These are phyloP conservation scores for Pholiota microspora DNA, from an alignment of 768 basidiomycete genomes.

Conservation along the genomic window DNA sequence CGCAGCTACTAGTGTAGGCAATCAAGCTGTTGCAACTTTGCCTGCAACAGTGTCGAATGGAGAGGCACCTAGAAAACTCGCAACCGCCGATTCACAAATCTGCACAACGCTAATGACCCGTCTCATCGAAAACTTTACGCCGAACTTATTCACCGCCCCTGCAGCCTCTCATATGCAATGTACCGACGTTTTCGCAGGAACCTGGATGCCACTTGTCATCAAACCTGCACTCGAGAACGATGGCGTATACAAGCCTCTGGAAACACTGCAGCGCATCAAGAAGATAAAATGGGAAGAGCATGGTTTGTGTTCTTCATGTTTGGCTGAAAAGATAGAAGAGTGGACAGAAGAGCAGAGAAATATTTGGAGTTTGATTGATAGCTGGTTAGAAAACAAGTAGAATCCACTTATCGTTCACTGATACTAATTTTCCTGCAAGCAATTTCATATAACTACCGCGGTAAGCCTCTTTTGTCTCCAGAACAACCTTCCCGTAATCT, in stretches of 20 bases:
- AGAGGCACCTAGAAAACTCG: slow-evolving; percentile 13
- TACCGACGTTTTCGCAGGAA: slow-evolving; percentile 46
- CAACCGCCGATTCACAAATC: slow-evolving; percentile 31
- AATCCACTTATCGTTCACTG: neutral
- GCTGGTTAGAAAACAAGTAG: slow-evolving; percentile 41
- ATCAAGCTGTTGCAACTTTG: slow-evolving; percentile 11
- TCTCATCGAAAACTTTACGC: slow-evolving; percentile 68
- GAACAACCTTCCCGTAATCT: no score
- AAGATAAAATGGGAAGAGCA: slow-evolving; percentile 53
- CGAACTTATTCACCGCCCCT: slow-evolving; percentile 67
- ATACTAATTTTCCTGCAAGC: no score
- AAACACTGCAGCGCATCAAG: slow-evolving; percentile 64
- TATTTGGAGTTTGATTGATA: slow-evolving; percentile 61
- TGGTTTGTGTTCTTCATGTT: slow-evolving; percentile 61
- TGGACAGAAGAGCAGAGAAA: slow-evolving; percentile 60
- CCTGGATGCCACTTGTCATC: slow-evolving; percentile 72
- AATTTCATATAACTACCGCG: no score
- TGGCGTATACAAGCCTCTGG: slow-evolving; percentile 69
- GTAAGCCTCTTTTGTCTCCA: no score
- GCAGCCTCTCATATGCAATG: slow-evolving; percentile 51
- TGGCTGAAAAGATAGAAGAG: slow-evolving; percentile 56
- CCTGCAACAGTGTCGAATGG: neutral
- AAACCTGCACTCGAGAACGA: slow-evolving; percentile 59
- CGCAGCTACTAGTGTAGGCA: neutral
- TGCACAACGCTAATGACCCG: slow-evolving; percentile 49